A percentile compares a stretch with the other conserved stretches of the same genome.
Conservation (phyloP, 352 stramenopile genomes). For the Globisporangium spiculum region DNA sequence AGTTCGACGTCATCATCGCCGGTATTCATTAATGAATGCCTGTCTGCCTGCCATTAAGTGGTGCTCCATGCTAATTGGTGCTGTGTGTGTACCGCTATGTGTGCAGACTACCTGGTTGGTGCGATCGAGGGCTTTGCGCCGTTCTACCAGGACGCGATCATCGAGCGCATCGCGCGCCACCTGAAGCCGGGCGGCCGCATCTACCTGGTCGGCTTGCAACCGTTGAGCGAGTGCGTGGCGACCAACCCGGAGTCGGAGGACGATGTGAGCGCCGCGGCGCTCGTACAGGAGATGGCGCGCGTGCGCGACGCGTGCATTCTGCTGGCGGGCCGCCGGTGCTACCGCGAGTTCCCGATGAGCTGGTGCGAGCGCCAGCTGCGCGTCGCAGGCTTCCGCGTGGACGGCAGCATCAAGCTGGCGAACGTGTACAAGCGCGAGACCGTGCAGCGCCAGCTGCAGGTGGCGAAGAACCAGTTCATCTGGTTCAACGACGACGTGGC, state of each 20-base stretch:
- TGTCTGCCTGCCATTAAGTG: not conserved
- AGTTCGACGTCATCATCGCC: conserved; percentile 80
- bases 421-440: conserved; percentile 88
- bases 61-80: not conserved
- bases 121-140: conserved; percentile 91
- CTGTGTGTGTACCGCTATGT: not conserved
- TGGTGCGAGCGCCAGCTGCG: conserved; percentile 84
- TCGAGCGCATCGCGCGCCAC: conserved; percentile 58
- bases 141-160: conserved; percentile 73
- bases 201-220: conserved; percentile 88
- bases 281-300: conserved; percentile 67
- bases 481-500: conserved; percentile 19
- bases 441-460: conserved; percentile 88
- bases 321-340: conserved; percentile 83
- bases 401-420: conserved; percentile 58
- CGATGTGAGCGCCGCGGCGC: conserved; percentile 24
- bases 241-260: conserved; percentile 26
- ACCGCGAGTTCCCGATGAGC: conserved; percentile 88
- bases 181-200: conserved; percentile 82
- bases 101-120: conserved; percentile 88
- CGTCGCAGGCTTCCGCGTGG: conserved; percentile 46
- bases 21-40: conserved; percentile 18
- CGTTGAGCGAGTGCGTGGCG: conserved; percentile 61
- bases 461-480: conserved; percentile 78
- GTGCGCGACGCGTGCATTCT: conserved; percentile 89